Percentiles rank a stretch among this genome's conserved stretches.
These are phyloP conservation scores for Scenedesmus sp. DNA, from an alignment of 163 green algal species.

Conservation along the genomic window DNA sequence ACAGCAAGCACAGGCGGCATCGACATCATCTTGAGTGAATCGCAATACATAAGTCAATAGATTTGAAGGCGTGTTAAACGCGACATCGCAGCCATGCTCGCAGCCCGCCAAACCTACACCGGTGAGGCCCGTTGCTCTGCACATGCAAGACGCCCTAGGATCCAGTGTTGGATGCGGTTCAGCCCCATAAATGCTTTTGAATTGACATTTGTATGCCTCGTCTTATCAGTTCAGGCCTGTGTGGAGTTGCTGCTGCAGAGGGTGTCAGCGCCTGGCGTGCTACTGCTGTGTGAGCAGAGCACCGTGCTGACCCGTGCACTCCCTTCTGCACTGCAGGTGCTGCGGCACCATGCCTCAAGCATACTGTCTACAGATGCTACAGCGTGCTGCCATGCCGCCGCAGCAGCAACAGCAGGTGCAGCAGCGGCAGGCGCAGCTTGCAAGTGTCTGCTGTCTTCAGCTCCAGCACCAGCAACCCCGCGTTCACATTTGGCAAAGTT, in stretches of 20 bases:
- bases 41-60: background rate
- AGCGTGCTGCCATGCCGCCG: background rate
- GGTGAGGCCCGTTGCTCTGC: background rate
- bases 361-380: background rate
- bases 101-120: background rate
- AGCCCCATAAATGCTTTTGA: background rate
- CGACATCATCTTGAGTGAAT: background rate
- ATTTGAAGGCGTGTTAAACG: background rate
- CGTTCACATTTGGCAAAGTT: slow-evolving; percentile 46
- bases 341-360: background rate
- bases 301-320: background rate
- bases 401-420: slow-evolving; percentile 13
- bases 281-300: background rate
- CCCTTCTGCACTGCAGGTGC: background rate
- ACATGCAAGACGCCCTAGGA: background rate
- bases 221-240: background rate
- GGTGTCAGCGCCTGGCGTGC: slow-evolving; percentile 1
- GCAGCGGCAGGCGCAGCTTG: slow-evolving; percentile 12
- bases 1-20: background rate
- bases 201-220: background rate
- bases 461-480: slow-evolving; percentile 31
- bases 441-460: background rate
- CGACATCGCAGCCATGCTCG: background rate
- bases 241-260: background rate
- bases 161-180: background rate